phyloP scores from a whole-genome alignment of 78 protist genomes.

The Isochrysis galbana region DNA sequence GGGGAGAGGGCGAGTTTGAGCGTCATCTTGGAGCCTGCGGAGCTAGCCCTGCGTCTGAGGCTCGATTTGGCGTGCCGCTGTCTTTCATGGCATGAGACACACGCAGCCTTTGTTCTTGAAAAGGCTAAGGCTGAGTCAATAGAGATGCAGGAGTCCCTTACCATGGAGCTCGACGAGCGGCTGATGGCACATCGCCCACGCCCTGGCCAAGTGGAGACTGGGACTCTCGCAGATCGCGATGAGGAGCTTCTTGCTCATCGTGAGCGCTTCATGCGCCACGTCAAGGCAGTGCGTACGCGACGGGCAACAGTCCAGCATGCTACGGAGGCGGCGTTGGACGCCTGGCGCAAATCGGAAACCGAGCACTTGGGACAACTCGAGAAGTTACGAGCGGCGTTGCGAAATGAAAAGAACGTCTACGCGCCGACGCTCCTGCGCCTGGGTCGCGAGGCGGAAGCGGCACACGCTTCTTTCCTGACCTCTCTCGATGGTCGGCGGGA shows the following conservation, averaged over 20 bases:
- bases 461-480: neutral
- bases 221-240: neutral
- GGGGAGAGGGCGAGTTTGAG: too few species aligned
- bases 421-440: neutral
- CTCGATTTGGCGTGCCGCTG: neutral
- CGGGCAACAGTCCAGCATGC: neutral
- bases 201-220: neutral
- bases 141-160: neutral
- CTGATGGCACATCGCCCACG: neutral
- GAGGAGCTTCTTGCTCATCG: neutral
- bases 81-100: neutral
- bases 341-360: neutral
- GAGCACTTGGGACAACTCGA: neutral
- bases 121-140: neutral
- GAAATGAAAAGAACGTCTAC: neutral
- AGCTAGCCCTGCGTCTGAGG: neutral
- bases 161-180: slow-evolving; percentile 11
- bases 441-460: neutral
- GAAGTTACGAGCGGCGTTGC: neutral
- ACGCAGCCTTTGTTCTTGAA: neutral
- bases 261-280: slow-evolving; percentile 20
- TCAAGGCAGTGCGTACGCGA: neutral
- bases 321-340: too few species aligned
- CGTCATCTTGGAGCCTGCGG: too few species aligned
- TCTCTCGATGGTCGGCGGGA: neutral